Evolutionary conservation across 345 rosid genomes (phyloP).

Genomic region (Pelargonium nanum): DNA sequence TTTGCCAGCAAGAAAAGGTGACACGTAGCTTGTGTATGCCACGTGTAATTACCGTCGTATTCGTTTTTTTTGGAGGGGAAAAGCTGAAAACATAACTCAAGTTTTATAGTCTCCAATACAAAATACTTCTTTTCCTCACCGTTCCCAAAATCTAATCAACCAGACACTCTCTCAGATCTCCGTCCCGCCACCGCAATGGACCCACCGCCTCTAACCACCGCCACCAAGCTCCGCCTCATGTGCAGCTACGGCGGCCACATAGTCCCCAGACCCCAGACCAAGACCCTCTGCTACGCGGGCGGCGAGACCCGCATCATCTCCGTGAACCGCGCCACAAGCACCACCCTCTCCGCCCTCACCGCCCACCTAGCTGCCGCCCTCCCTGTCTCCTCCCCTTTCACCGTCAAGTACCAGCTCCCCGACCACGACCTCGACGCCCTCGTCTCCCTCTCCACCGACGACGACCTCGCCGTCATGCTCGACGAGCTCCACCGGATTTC

Average conservation of each 20-base stretch:
- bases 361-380: slow-evolving; percentile 29
- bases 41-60: too few relatives aligned
- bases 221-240: slow-evolving; percentile 56
- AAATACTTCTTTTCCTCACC: too few relatives aligned
- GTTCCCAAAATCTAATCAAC: too few relatives aligned
- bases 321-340: slow-evolving; percentile 17
- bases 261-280: slow-evolving; percentile 34
- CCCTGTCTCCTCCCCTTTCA: slow-evolving; percentile 19
- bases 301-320: slow-evolving; percentile 48
- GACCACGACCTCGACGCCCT: slow-evolving; percentile 40
- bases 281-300: slow-evolving; percentile 35
- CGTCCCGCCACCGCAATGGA: background rate
- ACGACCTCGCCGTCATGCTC: slow-evolving; percentile 33
- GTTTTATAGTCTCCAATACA: too few relatives aligned
- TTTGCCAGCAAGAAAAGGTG: too few relatives aligned
- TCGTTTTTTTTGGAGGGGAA: too few relatives aligned
- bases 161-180: slow-evolving; percentile 5
- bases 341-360: slow-evolving; percentile 23
- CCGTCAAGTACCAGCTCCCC: slow-evolving; percentile 43
- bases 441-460: slow-evolving; percentile 32
- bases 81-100: too few relatives aligned
- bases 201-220: background rate
- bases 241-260: slow-evolving; percentile 75
- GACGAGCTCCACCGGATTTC: slow-evolving; percentile 27
- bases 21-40: too few relatives aligned